phyloP scores from a whole-genome alignment of 306 rosid species.

The Echinosophora koreensis region DNA sequence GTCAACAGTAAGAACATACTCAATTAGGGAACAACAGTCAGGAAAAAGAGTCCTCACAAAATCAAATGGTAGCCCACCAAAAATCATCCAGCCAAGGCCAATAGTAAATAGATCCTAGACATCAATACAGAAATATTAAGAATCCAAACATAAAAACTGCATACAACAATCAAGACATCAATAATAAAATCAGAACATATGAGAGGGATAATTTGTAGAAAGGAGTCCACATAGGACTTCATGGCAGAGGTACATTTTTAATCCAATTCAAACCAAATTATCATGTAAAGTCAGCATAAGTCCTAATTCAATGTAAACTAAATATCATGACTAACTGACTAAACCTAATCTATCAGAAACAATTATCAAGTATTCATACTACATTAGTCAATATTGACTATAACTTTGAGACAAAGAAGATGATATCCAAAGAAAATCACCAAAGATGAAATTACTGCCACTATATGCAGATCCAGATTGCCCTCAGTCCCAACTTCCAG shows the following conservation, averaged over 20 bases:
- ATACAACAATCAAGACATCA: conserved; percentile 7
- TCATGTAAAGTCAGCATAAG: background rate
- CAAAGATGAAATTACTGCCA: conserved; percentile 5
- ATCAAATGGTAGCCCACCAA: conserved; percentile 91
- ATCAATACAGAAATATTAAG: conserved; percentile 36
- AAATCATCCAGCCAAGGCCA: conserved; percentile 90
- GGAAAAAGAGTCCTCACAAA: conserved; percentile 50
- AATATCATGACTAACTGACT: background rate
- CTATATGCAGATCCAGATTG: background rate
- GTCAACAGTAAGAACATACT: conserved; percentile 25
- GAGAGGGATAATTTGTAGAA: background rate
- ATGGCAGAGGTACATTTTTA: background rate
- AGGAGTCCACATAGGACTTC: conserved; percentile 9
- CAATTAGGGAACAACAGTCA: conserved; percentile 4
- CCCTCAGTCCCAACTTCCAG: background rate
- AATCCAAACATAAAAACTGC: conserved; percentile 13
- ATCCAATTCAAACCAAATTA: conserved; percentile 12
- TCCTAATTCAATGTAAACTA: background rate
- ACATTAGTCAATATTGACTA: background rate
- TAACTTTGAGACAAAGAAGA: background rate
- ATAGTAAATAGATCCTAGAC: conserved; percentile 87
- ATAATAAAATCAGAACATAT: conserved; percentile 2
- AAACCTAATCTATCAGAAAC: background rate
- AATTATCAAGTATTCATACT: background rate
- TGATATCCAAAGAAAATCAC: background rate